phyloP scores from a whole-genome alignment of 1,284 basidiomycete genomes.

The Heterobasidion occidentale region DNA sequence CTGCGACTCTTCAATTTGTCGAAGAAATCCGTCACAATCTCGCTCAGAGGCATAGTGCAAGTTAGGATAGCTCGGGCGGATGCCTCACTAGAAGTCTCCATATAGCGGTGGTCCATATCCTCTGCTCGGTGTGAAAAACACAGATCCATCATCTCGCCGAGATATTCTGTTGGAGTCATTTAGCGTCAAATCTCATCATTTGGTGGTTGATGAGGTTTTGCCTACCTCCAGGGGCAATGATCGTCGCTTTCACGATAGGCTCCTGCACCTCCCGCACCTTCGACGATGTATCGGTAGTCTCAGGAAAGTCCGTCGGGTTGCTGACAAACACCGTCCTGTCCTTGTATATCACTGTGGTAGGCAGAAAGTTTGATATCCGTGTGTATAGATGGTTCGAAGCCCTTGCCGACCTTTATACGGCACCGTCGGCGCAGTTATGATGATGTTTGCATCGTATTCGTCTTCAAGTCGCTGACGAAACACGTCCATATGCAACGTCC shows the following conservation, averaged over 20 bases:
- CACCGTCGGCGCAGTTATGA: slow-evolving; percentile 90
- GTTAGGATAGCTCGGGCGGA: slow-evolving; percentile 70
- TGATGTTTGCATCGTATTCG: slow-evolving; percentile 87
- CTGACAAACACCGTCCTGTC: slow-evolving; percentile 70
- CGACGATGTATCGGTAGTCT: slow-evolving; percentile 53
- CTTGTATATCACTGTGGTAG: slow-evolving; percentile 60
- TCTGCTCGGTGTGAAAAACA: slow-evolving; percentile 78
- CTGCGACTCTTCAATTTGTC: slow-evolving; percentile 86
- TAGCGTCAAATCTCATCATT: neutral
- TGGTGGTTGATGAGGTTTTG: neutral
- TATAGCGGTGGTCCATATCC: slow-evolving; percentile 69
- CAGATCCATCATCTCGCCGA: slow-evolving; percentile 89
- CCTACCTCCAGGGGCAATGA: slow-evolving; percentile 85
- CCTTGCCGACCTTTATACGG: slow-evolving; percentile 72
- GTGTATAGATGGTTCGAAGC: too few relatives aligned
- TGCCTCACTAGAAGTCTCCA: slow-evolving; percentile 50
- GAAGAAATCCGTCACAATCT: slow-evolving; percentile 92
- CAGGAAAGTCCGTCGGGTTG: slow-evolving; percentile 92
- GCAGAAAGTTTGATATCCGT: neutral
- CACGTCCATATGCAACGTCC: slow-evolving; percentile 96
- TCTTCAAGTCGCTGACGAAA: slow-evolving; percentile 95
- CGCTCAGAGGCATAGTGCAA: slow-evolving; percentile 79
- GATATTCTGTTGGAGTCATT: slow-evolving; percentile 50
- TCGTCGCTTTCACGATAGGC: slow-evolving; percentile 84
- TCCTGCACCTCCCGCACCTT: slow-evolving; percentile 77